Percentiles rank a stretch among this genome's conserved stretches.
These are phyloP conservation scores for Castanea crenata DNA, from an alignment of 306 rosid genomes.

Conservation along the genomic window DNA sequence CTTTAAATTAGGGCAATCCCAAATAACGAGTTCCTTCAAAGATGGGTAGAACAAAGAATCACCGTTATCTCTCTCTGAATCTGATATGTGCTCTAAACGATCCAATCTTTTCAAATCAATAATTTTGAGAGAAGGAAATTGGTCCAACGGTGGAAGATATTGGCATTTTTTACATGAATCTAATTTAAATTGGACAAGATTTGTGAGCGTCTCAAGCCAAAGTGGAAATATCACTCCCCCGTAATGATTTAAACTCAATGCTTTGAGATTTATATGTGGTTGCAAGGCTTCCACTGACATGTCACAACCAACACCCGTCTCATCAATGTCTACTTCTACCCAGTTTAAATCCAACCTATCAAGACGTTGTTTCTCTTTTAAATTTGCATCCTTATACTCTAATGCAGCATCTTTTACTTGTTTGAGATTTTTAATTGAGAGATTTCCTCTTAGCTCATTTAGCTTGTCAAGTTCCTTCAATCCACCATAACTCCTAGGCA, in stretches of 20 bases:
- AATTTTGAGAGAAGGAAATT: slow-evolving; percentile 12
- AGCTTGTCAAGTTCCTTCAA: too few species aligned
- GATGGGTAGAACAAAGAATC: slow-evolving; percentile 23
- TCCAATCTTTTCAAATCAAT: accelerated
- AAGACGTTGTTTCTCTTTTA: too few species aligned
- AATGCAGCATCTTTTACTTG: too few species aligned
- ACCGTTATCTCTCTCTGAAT: background rate
- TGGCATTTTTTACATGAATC: accelerated
- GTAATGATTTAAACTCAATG: accelerated
- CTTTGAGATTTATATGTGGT: slow-evolving; percentile 1
- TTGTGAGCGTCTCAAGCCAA: slow-evolving; percentile 15
- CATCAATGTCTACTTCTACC: too few species aligned
- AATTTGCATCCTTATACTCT: too few species aligned
- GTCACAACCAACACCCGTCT: too few species aligned
- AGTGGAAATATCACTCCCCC: background rate
- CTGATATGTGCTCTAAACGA: slow-evolving; percentile 5
- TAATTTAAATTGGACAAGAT: background rate
- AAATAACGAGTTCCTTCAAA: accelerated
- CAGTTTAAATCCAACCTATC: accelerated
- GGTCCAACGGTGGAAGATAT: slow-evolving; percentile 5
- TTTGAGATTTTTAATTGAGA: too few species aligned
- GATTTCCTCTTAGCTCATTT: too few species aligned
- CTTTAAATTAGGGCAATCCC: background rate
- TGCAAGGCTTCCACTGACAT: background rate
- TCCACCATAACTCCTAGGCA: too few species aligned